Evolutionary conservation across 371 early-diverging fungal genomes (phyloP).

Genomic region (Mucor saturninus): DNA sequence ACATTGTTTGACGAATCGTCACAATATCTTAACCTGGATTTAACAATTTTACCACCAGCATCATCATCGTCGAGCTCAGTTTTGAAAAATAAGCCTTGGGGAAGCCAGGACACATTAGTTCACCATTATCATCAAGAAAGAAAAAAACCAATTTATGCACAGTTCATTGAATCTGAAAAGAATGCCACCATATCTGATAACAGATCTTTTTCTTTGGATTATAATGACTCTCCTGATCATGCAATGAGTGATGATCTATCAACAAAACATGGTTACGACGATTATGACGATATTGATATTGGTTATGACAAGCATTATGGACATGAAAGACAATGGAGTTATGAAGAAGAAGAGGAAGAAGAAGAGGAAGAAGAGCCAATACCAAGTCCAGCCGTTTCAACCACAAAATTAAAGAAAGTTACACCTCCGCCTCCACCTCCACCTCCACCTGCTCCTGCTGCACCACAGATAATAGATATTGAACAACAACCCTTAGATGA

Average conservation of each 20-base stretch:
- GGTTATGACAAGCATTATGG: conserved; percentile 12
- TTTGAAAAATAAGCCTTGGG: conserved; percentile 36
- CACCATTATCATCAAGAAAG: conserved; percentile 22
- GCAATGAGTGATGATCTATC: conserved; percentile 22
- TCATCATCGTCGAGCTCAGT: conserved; percentile 21
- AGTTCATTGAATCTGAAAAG: conserved; percentile 28
- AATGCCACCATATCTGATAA: conserved; percentile 8
- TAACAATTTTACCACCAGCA: conserved; percentile 14
- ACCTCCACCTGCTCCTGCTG: not conserved
- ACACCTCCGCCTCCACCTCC: not conserved
- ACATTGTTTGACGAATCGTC: conserved; percentile 20
- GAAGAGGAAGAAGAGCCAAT: conserved; percentile 7
- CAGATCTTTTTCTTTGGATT: conserved; percentile 14
- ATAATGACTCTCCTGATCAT: conserved; percentile 14
- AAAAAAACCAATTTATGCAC: conserved; percentile 34
- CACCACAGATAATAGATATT: not conserved
- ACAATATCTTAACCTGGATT: conserved; percentile 19
- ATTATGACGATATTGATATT: conserved; percentile 21
- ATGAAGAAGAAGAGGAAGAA: conserved; percentile 4
- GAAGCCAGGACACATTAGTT: conserved; percentile 53
- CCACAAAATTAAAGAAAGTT: conserved; percentile 9
- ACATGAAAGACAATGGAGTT: conserved; percentile 6
- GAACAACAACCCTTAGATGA: conserved; percentile 5
- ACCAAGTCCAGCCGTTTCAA: conserved; percentile 4
- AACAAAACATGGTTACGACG: conserved; percentile 19